phyloP scores from a whole-genome alignment of 768 basidiomycete species.

The Psilocybe tampanensis region DNA sequence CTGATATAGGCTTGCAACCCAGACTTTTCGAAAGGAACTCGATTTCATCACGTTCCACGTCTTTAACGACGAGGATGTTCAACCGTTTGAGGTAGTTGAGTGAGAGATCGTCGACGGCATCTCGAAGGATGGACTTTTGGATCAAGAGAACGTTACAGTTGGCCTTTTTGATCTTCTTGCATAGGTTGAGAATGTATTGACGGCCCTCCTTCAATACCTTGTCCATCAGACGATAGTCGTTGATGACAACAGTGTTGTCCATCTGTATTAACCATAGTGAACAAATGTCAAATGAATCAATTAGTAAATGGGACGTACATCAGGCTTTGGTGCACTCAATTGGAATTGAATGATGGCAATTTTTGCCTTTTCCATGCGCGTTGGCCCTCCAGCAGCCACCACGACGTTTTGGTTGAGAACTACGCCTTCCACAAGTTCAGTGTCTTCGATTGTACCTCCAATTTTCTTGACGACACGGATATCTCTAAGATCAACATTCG shows the following conservation, averaged over 20 bases:
- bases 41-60: slow-evolving; percentile 98
- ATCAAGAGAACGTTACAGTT: slow-evolving; percentile 99
- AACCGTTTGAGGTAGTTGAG: slow-evolving; percentile 97
- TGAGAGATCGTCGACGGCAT: slow-evolving; percentile 98
- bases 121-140: slow-evolving; percentile 98
- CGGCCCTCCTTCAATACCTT: slow-evolving; percentile 99
- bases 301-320: slow-evolving; percentile 75
- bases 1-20: slow-evolving; percentile 94
- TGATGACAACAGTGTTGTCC: slow-evolving; percentile 99
- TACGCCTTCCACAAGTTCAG: slow-evolving; percentile 93
- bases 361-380: slow-evolving; percentile 96
- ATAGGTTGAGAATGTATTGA: slow-evolving; percentile 95
- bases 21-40: slow-evolving; percentile 95
- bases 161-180: slow-evolving; percentile 99
- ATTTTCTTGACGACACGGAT: slow-evolving; percentile 98
- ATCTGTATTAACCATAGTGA: slow-evolving; percentile 57
- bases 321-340: slow-evolving; percentile 95
- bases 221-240: slow-evolving; percentile 99
- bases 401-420: slow-evolving; percentile 98
- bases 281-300: neutral
- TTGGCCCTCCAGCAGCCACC: slow-evolving; percentile 87
- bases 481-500: slow-evolving; percentile 95
- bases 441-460: slow-evolving; percentile 98
- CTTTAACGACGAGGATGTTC: slow-evolving; percentile 95
- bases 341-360: slow-evolving; percentile 99